Evolutionary conservation across 2,329 filamentous ascomycete genomes (phyloP).

Genomic region (Neopestalotiopsis sp.): DNA sequence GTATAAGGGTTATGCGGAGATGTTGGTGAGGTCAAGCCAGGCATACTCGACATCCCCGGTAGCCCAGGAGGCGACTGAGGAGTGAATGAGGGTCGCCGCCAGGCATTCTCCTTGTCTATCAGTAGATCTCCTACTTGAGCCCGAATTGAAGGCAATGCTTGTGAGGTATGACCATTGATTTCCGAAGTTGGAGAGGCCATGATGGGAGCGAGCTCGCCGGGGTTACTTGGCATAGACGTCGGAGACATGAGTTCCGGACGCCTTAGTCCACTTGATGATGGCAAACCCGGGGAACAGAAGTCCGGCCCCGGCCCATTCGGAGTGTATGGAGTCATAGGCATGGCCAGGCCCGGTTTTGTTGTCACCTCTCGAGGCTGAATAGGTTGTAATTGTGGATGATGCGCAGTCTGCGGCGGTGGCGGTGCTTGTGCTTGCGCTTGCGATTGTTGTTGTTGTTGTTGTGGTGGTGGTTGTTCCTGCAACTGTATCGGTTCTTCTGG

Average conservation of each 20-base stretch:
- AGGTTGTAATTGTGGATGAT: slow-evolving; percentile 15
- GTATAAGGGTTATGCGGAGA: slow-evolving; percentile 53
- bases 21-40: slow-evolving; percentile 48
- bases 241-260: slow-evolving; percentile 41
- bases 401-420: not conserved
- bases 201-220: slow-evolving; percentile 39
- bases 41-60: slow-evolving; percentile 32
- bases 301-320: slow-evolving; percentile 33
- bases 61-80: slow-evolving; percentile 43
- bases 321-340: slow-evolving; percentile 35
- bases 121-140: slow-evolving; percentile 37
- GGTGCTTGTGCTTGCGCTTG: slow-evolving; percentile 7
- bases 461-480: not conserved
- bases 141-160: slow-evolving; percentile 47
- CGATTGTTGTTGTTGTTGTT: slow-evolving; percentile 4
- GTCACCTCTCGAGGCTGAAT: slow-evolving; percentile 9
- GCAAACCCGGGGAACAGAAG: slow-evolving; percentile 30
- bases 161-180: slow-evolving; percentile 37
- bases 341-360: slow-evolving; percentile 31
- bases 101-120: slow-evolving; percentile 33
- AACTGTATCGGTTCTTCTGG: not conserved
- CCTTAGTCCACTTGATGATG: slow-evolving; percentile 31
- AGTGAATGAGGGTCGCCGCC: slow-evolving; percentile 31
- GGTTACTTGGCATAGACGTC: slow-evolving; percentile 30
- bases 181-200: slow-evolving; percentile 44